Evolutionary conservation across 768 basidiomycete species (phyloP), one percentile per base, ranked within the genome.

Genomic region (Clavulina sp.): DNA sequence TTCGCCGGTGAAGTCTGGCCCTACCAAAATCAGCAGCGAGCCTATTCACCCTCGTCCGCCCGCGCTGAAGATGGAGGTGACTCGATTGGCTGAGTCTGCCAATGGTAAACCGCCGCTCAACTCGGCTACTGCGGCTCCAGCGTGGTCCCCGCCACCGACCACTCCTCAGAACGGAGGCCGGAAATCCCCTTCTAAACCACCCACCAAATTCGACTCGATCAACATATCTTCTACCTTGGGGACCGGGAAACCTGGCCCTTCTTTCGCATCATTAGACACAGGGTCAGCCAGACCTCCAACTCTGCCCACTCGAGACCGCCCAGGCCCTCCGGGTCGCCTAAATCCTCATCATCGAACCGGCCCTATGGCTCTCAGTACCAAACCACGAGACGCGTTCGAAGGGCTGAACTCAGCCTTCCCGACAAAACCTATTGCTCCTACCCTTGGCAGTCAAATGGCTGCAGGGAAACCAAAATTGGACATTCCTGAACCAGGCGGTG

Each of bases 301-400:
- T 50, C 48, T 50, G 5, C 51, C 38, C 6, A 53, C 19, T 19
- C 51, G 48, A 5, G 5, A 18, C 7, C n/a, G 51, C 5, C 50
- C 50, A 19, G 23, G 6, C 18, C 13, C 43, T 9, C 43, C 43
- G 13, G 43, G 13, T 9, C 43, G 43, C 13, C 43, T 13, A 26
- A n/a, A n/a, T n/a, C n/a, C 32, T n/a, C 50, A 38, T 38, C 34
- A 38, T 19, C 34, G 50, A 40, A 51, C 50, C 21, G 50, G 50
- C 18, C 50, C 50, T 16, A 32, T 38, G 41, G 38, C 34, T 18
- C 34, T 26, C 31, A 50, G 28, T 21, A 38, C 19, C 18, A 40
- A 23, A 21, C 51, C 52, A 38, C 33, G 51, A 57, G 85, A 88
- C 60, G 86, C 85, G 3, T 88, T 88, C 56, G 81, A 83, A 32